Evolutionary conservation across 495 filamentous ascomycete genomes (phyloP), one percentile per base, ranked within the genome.

Genomic region (Alectoria sarmentosa): DNA sequence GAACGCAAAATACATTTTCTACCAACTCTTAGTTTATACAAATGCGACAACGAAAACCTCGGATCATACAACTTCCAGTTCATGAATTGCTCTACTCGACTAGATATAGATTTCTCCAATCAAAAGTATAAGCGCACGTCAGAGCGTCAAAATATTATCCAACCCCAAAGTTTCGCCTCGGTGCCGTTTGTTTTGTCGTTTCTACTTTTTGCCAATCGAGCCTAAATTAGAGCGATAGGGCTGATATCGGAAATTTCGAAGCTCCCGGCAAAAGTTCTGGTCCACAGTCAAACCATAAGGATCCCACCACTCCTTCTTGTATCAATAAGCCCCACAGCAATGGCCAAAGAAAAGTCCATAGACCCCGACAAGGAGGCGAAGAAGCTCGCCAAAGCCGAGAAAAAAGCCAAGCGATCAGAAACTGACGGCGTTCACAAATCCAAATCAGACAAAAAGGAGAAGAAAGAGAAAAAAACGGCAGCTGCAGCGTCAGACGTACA

Each of bases 331-430:
- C 28, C 49, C 36, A 65, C 68, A 71, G 78, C 64, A 65, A 83
- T 83, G 81, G 79, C 74, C 62, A 83, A 83, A 73, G 81, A 83
- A 69, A 81, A 77, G 71, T 71, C 76, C 66, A 70, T 74, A 66
- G 78, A 67, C 60, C 42, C 59, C 39, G 71, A 70, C 5, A 57
- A 63, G 28, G 76, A 87, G 78, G 82, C 85, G 73, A 81, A 87
- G 66, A 89, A 88, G 79, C 41, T 54, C 23, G 63, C 63, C 2
- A 88, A 87, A 79, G 78, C 81, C 58, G 84, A 88, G 80, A 91
- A 90, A 83, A 89, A 91, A 79, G 87, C 90, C 77, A 89, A 89
- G 79, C 86, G 85, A 66, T 78, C 86, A 72, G 88, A 90, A 67
- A 88, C 82, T 70, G 86, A 90, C 72, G 90, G 89, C 63, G 86